Evolutionary conservation across 257 asterid species (phyloP).

Genomic region (Coffea canephora): DNA sequence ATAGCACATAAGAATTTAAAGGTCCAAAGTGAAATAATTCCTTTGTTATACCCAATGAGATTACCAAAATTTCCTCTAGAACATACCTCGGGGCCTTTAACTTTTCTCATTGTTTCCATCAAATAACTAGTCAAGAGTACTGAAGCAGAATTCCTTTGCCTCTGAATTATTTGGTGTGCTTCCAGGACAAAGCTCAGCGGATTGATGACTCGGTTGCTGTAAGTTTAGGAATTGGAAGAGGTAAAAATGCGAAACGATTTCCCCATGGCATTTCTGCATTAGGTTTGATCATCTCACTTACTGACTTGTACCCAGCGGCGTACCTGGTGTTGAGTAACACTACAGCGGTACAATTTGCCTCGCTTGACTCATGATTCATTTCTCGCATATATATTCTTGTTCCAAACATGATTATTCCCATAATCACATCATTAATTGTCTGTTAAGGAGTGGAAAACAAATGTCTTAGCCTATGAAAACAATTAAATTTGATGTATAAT

Average conservation of each 20-base stretch:
- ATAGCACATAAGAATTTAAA: neutral
- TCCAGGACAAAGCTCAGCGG: conserved; percentile 45
- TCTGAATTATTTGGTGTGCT: conserved; percentile 44
- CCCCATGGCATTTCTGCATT: conserved; percentile 63
- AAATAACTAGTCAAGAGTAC: conserved; percentile 44
- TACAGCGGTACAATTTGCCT: conserved; percentile 39
- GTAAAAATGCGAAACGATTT: conserved; percentile 61
- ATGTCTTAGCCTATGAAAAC: neutral
- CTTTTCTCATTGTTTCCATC: conserved; percentile 37
- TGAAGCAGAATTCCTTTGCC: conserved; percentile 52
- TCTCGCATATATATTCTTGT: conserved; percentile 65
- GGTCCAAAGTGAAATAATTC: neutral
- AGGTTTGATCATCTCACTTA: conserved; percentile 60
- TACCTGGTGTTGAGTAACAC: conserved; percentile 65
- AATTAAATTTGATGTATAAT: no score
- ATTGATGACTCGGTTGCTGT: conserved; percentile 4
- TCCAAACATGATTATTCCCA: conserved; percentile 49
- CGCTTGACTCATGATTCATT: conserved; percentile 21
- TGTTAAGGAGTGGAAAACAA: conserved; percentile 6
- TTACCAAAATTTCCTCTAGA: neutral
- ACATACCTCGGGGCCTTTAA: conserved; percentile 63
- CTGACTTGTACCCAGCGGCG: conserved; percentile 57
- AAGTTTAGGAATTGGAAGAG: conserved; percentile 45
- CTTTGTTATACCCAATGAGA: neutral
- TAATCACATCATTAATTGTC: conserved; percentile 67